Conservation (phyloP, 164 flowering plant genomes). For the Dillenia turbinata region DNA sequence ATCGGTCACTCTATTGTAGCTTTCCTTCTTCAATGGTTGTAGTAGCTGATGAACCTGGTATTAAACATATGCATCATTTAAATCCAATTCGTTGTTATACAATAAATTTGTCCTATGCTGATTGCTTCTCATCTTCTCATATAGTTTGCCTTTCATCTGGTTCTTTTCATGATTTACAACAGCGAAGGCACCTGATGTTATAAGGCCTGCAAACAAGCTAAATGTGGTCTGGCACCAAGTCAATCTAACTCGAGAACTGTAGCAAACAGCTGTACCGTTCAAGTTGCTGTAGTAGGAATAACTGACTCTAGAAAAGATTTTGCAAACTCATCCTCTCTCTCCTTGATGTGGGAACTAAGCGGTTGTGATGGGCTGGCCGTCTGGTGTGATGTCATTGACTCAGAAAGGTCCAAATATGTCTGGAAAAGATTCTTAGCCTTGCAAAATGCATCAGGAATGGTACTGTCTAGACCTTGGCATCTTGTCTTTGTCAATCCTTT, state of each 20-base stretch:
- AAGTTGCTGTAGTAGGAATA: conserved; percentile 80
- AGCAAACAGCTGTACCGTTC: conserved; percentile 77
- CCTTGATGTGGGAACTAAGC: conserved; percentile 65
- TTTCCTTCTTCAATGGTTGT: conserved; percentile 70
- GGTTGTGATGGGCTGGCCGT: conserved; percentile 59
- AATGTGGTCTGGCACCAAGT: conserved; percentile 43
- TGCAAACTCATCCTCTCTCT: conserved; percentile 88
- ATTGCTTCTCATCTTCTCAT: background rate
- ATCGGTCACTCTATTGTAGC: conserved; percentile 47
- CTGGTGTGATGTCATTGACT: conserved; percentile 42
- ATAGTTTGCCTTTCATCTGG: background rate
- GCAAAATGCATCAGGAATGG: conserved; percentile 81
- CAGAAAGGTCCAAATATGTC: conserved; percentile 29
- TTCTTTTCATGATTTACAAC: conserved; percentile 12
- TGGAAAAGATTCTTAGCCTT: conserved; percentile 85
- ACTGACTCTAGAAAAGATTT: conserved; percentile 71
- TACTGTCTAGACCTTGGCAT: conserved; percentile 7
- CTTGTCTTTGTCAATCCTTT: background rate
- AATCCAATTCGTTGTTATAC: background rate
- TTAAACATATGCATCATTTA: background rate
- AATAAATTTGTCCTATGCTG: background rate
- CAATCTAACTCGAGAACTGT: conserved; percentile 63
- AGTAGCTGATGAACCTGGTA: conserved; percentile 83
- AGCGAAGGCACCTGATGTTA: conserved; percentile 51
- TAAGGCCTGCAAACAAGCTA: conserved; percentile 56